Evolutionary conservation across 2,329 filamentous ascomycete genomes (phyloP).

Genomic region (Cryphonectria japonica): DNA sequence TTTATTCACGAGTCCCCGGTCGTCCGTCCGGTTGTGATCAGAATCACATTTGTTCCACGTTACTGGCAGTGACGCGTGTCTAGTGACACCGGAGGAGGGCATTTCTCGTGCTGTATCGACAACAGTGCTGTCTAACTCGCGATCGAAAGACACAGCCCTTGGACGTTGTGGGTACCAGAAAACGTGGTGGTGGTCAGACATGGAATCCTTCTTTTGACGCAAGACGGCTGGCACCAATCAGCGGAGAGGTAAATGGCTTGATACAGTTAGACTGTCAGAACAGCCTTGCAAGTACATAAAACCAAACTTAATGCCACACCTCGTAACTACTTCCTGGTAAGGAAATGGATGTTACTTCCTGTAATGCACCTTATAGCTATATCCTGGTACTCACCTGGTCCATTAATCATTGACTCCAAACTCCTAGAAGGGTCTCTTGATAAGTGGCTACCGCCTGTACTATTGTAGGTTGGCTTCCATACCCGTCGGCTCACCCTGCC

Average conservation of each 20-base stretch:
- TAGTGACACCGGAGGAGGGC: neutral
- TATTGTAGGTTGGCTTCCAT: neutral
- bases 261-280: neutral
- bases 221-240: neutral
- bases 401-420: neutral
- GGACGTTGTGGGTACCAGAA: neutral
- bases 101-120: neutral
- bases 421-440: neutral
- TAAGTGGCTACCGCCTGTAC: neutral
- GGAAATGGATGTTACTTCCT: neutral
- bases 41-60: neutral
- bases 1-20: neutral
- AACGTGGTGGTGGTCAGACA: neutral
- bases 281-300: no score
- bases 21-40: neutral
- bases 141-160: neutral
- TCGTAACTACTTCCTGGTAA: neutral
- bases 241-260: neutral
- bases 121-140: neutral
- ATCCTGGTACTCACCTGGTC: neutral
- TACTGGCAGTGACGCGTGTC: neutral
- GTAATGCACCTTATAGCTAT: neutral
- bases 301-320: neutral
- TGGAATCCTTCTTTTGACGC: neutral
- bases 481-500: neutral